A percentile compares a stretch with the other conserved stretches of the same genome.
phyloP scores from a whole-genome alignment of 2,329 filamentous ascomycete species.

The Elsinoe fawcettii region DNA sequence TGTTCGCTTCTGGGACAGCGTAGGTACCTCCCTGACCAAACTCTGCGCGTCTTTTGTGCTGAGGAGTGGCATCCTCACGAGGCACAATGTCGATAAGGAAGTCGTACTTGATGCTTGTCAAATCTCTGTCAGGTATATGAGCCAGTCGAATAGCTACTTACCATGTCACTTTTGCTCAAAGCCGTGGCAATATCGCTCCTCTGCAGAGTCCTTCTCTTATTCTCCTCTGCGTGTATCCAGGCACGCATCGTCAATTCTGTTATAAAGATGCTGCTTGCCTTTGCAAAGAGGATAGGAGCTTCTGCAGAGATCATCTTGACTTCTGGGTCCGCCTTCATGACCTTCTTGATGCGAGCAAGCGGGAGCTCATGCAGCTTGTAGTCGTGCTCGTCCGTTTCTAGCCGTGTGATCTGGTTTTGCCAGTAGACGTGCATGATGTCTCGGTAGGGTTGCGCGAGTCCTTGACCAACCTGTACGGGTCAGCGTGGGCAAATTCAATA shows the following conservation, averaged over 20 bases:
- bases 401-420: slow-evolving; percentile 95
- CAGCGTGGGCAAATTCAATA: slow-evolving; percentile 11
- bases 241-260: slow-evolving; percentile 98
- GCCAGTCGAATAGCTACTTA: not conserved
- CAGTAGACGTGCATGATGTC: slow-evolving; percentile 98
- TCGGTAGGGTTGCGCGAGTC: slow-evolving; percentile 82
- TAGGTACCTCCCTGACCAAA: slow-evolving; percentile 36
- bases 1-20: slow-evolving; percentile 44
- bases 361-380: slow-evolving; percentile 98
- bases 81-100: slow-evolving; percentile 98
- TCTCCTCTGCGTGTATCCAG: slow-evolving; percentile 99
- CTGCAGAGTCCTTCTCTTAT: slow-evolving; percentile 92
- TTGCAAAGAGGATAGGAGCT: slow-evolving; percentile 94
- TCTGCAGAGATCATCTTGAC: slow-evolving; percentile 99
- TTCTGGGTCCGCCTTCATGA: slow-evolving; percentile 98
- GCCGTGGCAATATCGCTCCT: slow-evolving; percentile 94
- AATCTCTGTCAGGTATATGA: not conserved
- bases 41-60: slow-evolving; percentile 60
- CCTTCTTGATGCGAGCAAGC: slow-evolving; percentile 97
- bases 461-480: slow-evolving; percentile 73
- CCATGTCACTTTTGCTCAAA: slow-evolving; percentile 93
- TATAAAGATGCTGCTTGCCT: slow-evolving; percentile 65
- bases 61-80: slow-evolving; percentile 80
- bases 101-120: slow-evolving; percentile 55
- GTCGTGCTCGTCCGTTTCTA: slow-evolving; percentile 91